These are phyloP conservation scores for Epichloe festucae DNA, from an alignment of 2,329 filamentous ascomycete genomes.

Conservation along the genomic window DNA sequence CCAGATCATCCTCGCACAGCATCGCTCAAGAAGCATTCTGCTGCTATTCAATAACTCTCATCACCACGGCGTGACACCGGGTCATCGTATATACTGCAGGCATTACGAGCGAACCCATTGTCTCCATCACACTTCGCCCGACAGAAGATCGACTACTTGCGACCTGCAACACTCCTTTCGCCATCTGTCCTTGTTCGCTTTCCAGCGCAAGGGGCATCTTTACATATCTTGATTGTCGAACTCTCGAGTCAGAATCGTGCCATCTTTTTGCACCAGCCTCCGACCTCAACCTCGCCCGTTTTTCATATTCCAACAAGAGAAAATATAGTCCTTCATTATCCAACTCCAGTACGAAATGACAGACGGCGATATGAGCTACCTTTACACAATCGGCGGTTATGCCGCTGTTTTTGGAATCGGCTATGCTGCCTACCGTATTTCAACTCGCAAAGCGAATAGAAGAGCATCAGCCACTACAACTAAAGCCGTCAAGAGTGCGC, in stretches of 20 bases:
- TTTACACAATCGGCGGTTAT: slow-evolving; percentile 26
- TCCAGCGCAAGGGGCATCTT: neutral
- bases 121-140: neutral
- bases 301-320: neutral
- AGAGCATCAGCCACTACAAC: slow-evolving; percentile 14
- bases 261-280: neutral
- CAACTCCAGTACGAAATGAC: slow-evolving; percentile 14
- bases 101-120: neutral
- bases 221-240: neutral
- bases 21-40: slow-evolving; percentile 1
- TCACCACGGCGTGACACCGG: neutral
- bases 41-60: neutral
- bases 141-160: neutral
- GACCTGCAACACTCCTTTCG: neutral
- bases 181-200: neutral
- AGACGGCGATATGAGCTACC: slow-evolving; percentile 19
- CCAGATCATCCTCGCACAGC: neutral
- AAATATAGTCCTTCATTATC: neutral
- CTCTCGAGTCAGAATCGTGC: neutral
- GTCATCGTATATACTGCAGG: neutral
- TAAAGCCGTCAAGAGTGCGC: slow-evolving; percentile 18
- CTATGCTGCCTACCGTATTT: slow-evolving; percentile 22
- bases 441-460: slow-evolving; percentile 22
- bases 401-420: slow-evolving; percentile 23
- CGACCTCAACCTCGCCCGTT: neutral